Evolutionary conservation across 2,329 filamentous ascomycete species (phyloP).

Genomic region (Monosporascus sp.): DNA sequence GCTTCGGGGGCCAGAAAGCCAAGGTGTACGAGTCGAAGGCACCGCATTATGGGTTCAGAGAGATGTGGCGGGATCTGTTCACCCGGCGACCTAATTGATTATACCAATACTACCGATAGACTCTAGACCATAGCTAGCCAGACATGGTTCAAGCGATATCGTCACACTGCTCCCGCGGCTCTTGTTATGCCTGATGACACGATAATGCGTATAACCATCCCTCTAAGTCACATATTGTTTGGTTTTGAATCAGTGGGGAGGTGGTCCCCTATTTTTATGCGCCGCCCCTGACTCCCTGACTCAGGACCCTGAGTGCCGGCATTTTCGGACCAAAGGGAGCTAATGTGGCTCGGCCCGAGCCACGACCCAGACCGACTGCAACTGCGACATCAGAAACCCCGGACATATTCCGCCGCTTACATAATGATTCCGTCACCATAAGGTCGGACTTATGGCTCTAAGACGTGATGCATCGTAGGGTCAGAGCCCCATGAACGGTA

Average conservation of each 20-base stretch:
- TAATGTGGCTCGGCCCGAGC: not conserved
- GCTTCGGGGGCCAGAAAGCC: constrained; percentile 47
- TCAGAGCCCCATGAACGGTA: no score
- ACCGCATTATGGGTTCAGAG: constrained; percentile 76
- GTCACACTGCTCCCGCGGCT: no score
- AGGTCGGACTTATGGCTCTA: not conserved
- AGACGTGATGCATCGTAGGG: no score
- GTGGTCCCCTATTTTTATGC: not conserved
- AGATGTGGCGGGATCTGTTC: constrained; percentile 84
- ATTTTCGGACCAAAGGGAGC: not conserved
- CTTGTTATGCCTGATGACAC: no score
- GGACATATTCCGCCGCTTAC: not conserved
- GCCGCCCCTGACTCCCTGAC: not conserved
- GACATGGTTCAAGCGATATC: no score
- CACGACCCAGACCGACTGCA: not conserved
- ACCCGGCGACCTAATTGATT: constrained; percentile 1
- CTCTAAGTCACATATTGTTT: no score
- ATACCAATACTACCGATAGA: no score
- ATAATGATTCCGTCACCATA: not conserved
- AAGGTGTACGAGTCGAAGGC: constrained; percentile 68
- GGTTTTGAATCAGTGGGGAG: no score
- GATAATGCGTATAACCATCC: no score
- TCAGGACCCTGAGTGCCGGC: not conserved
- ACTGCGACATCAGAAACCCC: not conserved
- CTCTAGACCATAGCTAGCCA: not conserved